Percentiles rank a stretch among this genome's conserved stretches.
Evolutionary conservation across 2,329 filamentous ascomycete species (phyloP).

Genomic region (Taxawa tesnikishii): DNA sequence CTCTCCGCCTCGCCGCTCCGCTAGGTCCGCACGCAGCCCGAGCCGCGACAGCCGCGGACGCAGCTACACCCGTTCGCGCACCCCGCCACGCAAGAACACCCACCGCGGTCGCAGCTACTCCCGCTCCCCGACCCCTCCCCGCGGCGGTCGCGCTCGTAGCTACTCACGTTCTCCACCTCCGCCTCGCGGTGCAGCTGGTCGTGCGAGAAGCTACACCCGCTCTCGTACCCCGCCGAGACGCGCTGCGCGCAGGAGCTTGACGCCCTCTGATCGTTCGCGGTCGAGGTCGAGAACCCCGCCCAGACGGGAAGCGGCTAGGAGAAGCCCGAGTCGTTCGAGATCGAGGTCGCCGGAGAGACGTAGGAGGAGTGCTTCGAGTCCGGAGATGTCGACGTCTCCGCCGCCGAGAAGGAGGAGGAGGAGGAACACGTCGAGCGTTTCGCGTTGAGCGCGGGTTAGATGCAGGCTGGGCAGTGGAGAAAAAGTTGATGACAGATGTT

Average conservation of each 20-base stretch:
- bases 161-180: constrained; percentile 15
- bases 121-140: constrained; percentile 8
- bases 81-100: constrained; percentile 11
- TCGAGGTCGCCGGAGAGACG: constrained; percentile 3
- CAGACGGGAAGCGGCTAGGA: too few relatives aligned
- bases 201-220: constrained; percentile 3
- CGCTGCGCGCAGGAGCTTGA: too few relatives aligned
- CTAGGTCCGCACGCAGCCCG: constrained; percentile 9
- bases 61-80: constrained; percentile 10
- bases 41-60: constrained; percentile 7
- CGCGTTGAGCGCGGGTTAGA: too few relatives aligned
- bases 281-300: too few relatives aligned
- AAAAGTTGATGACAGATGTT: neutral
- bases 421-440: too few relatives aligned
- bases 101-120: constrained; percentile 11
- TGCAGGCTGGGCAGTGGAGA: constrained; percentile 1
- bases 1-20: constrained; percentile 11
- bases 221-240: constrained; percentile 2
- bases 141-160: constrained; percentile 10
- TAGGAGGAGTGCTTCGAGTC: too few relatives aligned
- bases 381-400: too few relatives aligned
- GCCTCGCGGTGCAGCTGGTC: too few relatives aligned
- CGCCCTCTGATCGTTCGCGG: too few relatives aligned
- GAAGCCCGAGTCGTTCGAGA: constrained; percentile 4
- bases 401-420: neutral